These are phyloP conservation scores for Verticillium tricorpus DNA, from an alignment of 2,329 filamentous ascomycete genomes.

Conservation along the genomic window DNA sequence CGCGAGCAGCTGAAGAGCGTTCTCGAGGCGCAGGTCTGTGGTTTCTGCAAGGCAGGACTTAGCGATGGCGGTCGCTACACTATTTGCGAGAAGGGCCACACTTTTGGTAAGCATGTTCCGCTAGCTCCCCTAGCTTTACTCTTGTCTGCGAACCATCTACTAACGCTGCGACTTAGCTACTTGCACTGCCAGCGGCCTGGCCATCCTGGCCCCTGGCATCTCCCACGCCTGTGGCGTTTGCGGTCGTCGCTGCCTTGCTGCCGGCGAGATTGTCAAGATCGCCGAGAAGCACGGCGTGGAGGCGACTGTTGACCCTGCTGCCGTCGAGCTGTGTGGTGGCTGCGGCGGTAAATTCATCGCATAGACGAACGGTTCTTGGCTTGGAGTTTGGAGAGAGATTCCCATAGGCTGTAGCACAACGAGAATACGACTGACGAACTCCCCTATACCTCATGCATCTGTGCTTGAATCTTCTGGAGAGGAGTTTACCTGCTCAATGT, in stretches of 20 bases:
- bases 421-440: not conserved
- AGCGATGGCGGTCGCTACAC: slow-evolving; percentile 26
- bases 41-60: slow-evolving; percentile 39
- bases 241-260: slow-evolving; percentile 43
- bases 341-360: slow-evolving; percentile 39
- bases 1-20: slow-evolving; percentile 33
- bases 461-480: too few species aligned
- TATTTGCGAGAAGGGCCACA: slow-evolving; percentile 32
- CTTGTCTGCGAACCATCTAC: not conserved
- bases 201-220: slow-evolving; percentile 48
- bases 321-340: slow-evolving; percentile 31
- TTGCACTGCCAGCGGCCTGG: slow-evolving; percentile 49
- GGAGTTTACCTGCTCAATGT: too few species aligned
- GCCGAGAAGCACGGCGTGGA: slow-evolving; percentile 23
- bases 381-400: not conserved
- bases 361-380: slow-evolving; percentile 10
- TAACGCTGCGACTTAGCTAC: slow-evolving; percentile 30
- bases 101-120: slow-evolving; percentile 30
- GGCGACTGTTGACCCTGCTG: slow-evolving; percentile 22
- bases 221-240: slow-evolving; percentile 53
- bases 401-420: not conserved
- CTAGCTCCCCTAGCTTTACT: not conserved
- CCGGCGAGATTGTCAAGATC: slow-evolving; percentile 32
- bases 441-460: too few species aligned
- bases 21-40: slow-evolving; percentile 34